These are phyloP conservation scores for Anisodus acutangulus DNA, from an alignment of 257 asterid genomes.

Conservation along the genomic window DNA sequence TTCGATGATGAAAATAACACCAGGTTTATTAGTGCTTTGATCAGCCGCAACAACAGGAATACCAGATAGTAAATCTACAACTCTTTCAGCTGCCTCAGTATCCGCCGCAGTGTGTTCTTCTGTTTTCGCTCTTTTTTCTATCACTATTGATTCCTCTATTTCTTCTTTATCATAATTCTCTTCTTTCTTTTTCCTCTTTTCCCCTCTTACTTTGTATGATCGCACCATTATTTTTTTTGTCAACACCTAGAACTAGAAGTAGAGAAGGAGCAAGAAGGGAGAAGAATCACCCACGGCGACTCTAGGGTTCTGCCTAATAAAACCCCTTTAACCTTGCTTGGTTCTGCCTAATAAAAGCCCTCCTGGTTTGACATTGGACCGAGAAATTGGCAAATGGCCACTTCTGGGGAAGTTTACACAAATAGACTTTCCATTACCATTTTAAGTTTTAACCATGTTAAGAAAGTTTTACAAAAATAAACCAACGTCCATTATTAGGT, in stretches of 20 bases:
- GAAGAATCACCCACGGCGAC: too few relatives aligned
- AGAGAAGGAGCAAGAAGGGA: too few relatives aligned
- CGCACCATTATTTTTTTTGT: constrained; percentile 40
- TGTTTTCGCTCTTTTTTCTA: constrained; percentile 38
- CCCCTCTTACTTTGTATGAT: constrained; percentile 44
- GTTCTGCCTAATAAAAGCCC: too few relatives aligned
- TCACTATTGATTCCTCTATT: constrained; percentile 15
- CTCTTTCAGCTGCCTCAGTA: constrained; percentile 46
- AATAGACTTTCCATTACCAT: too few relatives aligned
- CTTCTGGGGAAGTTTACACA: too few relatives aligned
- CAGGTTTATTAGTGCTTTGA: constrained; percentile 48
- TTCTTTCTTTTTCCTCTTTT: constrained; percentile 44
- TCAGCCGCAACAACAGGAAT: constrained; percentile 59
- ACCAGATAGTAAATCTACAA: constrained; percentile 58
- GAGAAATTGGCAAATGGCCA: too few relatives aligned
- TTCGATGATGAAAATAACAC: constrained; percentile 77
- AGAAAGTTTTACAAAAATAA: too few relatives aligned
- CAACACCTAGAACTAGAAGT: neutral
- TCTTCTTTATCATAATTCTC: constrained; percentile 40
- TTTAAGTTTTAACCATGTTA: too few relatives aligned
- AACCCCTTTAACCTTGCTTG: too few relatives aligned
- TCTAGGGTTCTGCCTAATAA: too few relatives aligned
- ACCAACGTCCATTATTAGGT: too few relatives aligned
- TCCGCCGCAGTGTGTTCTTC: constrained; percentile 42
- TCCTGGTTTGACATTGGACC: too few relatives aligned